Conservation (phyloP, 257 asterid genomes). For the Rubia yunnanensis region DNA sequence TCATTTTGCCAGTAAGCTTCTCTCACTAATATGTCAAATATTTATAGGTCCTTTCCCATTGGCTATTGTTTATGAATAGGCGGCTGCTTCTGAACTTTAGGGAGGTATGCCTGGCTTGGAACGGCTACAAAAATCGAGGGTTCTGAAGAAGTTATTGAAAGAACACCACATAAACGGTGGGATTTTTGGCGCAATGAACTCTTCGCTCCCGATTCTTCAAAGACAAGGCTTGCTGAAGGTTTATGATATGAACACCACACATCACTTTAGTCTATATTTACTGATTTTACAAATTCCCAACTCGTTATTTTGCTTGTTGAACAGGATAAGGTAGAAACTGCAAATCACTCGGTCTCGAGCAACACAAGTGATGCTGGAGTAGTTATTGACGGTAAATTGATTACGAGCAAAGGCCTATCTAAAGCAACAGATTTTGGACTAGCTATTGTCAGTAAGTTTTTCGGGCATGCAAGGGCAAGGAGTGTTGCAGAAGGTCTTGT, state of each 20-base stretch:
- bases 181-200: constrained; percentile 57
- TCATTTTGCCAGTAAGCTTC: constrained; percentile 57
- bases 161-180: constrained; percentile 62
- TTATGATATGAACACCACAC: constrained; percentile 4
- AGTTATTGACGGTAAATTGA: constrained; percentile 68
- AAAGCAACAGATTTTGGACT: constrained; percentile 58
- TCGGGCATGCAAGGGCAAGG: constrained; percentile 77
- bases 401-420: constrained; percentile 69
- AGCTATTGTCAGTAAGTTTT: constrained; percentile 69
- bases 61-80: background rate
- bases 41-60: no score
- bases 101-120: constrained; percentile 56
- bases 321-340: constrained; percentile 63
- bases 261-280: background rate
- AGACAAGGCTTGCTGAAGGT: constrained; percentile 69
- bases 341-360: constrained; percentile 43
- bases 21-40: background rate
- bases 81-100: constrained; percentile 27
- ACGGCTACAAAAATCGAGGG: constrained; percentile 50
- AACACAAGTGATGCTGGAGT: constrained; percentile 41
- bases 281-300: background rate
- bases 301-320: constrained; percentile 5
- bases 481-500: constrained; percentile 96
- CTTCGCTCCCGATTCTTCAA: constrained; percentile 57
- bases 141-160: constrained; percentile 68